These are phyloP conservation scores for Globisporangium barbulae DNA, from an alignment of 352 stramenopile genomes.

Conservation along the genomic window DNA sequence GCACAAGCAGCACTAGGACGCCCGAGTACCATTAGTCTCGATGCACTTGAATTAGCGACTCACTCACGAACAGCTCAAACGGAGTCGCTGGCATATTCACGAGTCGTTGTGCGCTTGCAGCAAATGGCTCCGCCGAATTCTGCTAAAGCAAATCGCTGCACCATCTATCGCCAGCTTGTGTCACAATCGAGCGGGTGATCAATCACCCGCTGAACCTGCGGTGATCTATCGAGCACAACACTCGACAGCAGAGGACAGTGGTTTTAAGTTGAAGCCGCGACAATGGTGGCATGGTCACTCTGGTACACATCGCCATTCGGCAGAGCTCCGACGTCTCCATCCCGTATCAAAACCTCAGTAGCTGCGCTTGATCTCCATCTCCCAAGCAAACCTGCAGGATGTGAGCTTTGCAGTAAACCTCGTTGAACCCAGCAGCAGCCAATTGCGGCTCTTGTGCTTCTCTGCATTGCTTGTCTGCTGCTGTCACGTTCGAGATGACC, in stretches of 20 bases:
- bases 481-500: neutral
- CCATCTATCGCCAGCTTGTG: neutral
- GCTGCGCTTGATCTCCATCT: neutral
- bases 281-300: neutral
- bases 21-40: neutral
- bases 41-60: too few species aligned
- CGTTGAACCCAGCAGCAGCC: neutral
- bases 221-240: neutral
- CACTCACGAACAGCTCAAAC: too few species aligned
- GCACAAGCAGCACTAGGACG: too few species aligned
- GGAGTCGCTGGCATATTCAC: too few species aligned
- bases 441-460: neutral
- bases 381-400: neutral
- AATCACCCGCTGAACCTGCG: neutral
- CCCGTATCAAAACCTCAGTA: too few species aligned
- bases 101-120: neutral
- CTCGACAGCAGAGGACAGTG: neutral
- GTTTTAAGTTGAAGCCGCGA: neutral
- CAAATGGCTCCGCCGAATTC: neutral
- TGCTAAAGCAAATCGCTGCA: neutral
- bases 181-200: neutral
- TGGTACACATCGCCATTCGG: neutral
- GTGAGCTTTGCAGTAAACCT: constrained; percentile 1
- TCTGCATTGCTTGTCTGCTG: neutral
- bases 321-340: too few species aligned